These are phyloP conservation scores for Corrigiola litoralis DNA, from an alignment of 179 eudicot species.

Conservation along the genomic window DNA sequence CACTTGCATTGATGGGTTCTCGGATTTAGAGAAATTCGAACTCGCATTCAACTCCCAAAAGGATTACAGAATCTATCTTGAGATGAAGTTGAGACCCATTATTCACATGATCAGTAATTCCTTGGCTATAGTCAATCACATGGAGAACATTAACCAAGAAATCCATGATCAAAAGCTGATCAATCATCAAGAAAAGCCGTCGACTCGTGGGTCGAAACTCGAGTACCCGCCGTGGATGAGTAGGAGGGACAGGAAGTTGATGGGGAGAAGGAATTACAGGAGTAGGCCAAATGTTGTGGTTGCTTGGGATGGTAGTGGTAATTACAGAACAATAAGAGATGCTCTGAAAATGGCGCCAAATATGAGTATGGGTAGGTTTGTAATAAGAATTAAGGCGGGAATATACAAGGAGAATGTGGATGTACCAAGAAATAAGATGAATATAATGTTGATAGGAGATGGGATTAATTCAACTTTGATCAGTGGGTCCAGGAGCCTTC, in stretches of 20 bases:
- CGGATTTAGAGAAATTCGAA: conserved; percentile 26
- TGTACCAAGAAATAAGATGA: conserved; percentile 51
- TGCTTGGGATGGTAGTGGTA: conserved; percentile 48
- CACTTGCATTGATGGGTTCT: conserved; percentile 63
- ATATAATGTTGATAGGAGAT: conserved; percentile 54
- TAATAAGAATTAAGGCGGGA: conserved; percentile 52
- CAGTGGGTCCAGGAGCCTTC: conserved; percentile 43
- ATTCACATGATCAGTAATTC: conserved; percentile 54
- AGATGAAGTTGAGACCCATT: conserved; percentile 42
- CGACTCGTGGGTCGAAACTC: neutral
- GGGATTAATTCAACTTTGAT: conserved; percentile 57
- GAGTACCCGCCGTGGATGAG: conserved; percentile 31
- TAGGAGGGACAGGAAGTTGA: conserved; percentile 26
- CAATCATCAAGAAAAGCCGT: neutral
- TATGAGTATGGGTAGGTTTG: conserved; percentile 33
- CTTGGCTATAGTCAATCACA: conserved; percentile 46
- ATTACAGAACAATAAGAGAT: conserved; percentile 31
- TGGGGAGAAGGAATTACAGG: conserved; percentile 17
- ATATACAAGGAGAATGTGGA: conserved; percentile 45
- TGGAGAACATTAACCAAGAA: conserved; percentile 25
- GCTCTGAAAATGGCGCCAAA: conserved; percentile 55
- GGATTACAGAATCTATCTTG: conserved; percentile 31
- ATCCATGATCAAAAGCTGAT: neutral
- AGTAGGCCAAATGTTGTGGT: conserved; percentile 33
- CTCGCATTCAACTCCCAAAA: neutral